Evolutionary conservation across 192 early-diverging fungal species (phyloP).

Genomic region (Ambispora gerdemannii): DNA sequence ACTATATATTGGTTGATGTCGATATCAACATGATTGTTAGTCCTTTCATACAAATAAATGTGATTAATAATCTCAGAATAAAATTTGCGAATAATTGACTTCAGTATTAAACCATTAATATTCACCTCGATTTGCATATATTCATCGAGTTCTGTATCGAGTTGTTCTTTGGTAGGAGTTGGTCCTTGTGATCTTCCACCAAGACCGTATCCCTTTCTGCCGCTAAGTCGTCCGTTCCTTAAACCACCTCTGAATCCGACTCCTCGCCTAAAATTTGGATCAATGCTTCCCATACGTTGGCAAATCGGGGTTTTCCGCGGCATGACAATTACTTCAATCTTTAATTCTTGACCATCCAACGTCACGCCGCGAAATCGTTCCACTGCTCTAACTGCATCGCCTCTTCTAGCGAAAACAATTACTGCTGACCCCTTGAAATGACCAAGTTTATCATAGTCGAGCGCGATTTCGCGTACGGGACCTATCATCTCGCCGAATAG

Average conservation of each 20-base stretch:
- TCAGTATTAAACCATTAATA: too few relatives aligned
- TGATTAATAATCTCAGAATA: too few relatives aligned
- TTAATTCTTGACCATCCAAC: not conserved
- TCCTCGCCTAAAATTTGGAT: not conserved
- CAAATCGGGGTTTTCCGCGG: not conserved
- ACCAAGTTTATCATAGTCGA: not conserved
- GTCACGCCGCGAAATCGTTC: not conserved
- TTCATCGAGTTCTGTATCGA: not conserved
- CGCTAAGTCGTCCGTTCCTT: not conserved
- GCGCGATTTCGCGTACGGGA: not conserved
- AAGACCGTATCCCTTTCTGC: not conserved
- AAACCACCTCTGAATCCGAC: not conserved
- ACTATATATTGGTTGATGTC: too few relatives aligned
- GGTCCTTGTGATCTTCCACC: not conserved
- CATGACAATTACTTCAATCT: not conserved
- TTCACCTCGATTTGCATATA: not conserved
- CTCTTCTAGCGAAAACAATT: not conserved
- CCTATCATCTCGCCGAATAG: not conserved
- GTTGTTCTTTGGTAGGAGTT: not conserved
- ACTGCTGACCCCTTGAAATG: not conserved
- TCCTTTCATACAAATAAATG: too few relatives aligned
- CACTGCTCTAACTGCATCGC: not conserved
- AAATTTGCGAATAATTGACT: too few relatives aligned
- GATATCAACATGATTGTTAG: too few relatives aligned
- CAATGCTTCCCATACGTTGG: not conserved